Conservation (phyloP, 352 stramenopile genomes). For the Phytophthora sojae region DNA sequence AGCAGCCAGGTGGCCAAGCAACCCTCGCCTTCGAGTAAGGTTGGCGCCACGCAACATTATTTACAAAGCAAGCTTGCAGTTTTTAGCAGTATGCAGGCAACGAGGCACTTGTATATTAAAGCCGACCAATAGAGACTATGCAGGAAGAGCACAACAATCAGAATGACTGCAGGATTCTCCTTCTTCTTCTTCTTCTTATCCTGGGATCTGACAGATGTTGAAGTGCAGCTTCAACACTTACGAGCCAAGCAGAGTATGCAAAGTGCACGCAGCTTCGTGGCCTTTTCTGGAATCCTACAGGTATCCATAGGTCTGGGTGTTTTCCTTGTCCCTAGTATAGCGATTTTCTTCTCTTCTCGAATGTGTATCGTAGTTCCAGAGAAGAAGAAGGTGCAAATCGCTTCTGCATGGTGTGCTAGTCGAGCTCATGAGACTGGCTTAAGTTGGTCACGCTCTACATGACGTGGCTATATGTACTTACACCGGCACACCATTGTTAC, state of each 20-base stretch:
- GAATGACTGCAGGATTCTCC: background rate
- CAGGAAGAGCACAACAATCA: background rate
- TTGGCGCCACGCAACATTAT: slow-evolving; percentile 3
- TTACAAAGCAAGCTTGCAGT: slow-evolving; percentile 10
- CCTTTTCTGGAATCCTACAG: too few relatives aligned
- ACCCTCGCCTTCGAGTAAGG: slow-evolving; percentile 34
- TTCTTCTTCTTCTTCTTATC: background rate
- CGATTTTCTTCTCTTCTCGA: background rate
- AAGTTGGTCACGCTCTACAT: background rate
- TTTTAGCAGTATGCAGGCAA: slow-evolving; percentile 9
- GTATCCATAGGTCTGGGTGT: too few relatives aligned
- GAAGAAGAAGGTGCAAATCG: slow-evolving; percentile 13
- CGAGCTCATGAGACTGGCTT: background rate
- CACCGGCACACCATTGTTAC: too few relatives aligned
- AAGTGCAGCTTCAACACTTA: background rate
- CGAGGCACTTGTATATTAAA: slow-evolving; percentile 14
- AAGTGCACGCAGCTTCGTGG: too few relatives aligned
- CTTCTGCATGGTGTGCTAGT: slow-evolving; percentile 15
- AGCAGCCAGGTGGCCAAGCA: slow-evolving; percentile 22
- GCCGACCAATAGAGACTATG: slow-evolving; percentile 16
- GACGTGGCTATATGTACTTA: background rate
- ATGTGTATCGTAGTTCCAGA: background rate
- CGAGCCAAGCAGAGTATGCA: background rate
- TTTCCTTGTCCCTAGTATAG: too few relatives aligned
- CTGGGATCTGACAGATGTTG: slow-evolving; percentile 15